Percentiles rank a stretch among this genome's conserved stretches.
Conservation (phyloP, 495 filamentous ascomycete genomes). For the Daldinia concentrica region DNA sequence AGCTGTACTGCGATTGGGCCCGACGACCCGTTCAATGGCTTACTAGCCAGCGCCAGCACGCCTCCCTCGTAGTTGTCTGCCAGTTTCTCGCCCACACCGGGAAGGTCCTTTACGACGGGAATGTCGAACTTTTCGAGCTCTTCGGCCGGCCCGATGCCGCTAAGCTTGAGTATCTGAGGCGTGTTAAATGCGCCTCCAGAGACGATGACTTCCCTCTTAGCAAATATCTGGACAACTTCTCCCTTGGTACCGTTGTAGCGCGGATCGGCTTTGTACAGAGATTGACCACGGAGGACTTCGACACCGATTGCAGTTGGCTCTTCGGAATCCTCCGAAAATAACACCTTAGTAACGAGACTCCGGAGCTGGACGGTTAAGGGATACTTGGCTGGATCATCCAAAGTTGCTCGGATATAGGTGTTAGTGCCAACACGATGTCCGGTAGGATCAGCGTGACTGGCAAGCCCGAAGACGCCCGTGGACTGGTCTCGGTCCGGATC, state of each 20-base stretch:
- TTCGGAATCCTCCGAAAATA: conserved; percentile 48
- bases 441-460: conserved; percentile 50
- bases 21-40: conserved; percentile 43
- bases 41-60: conserved; percentile 46
- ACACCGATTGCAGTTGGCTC: conserved; percentile 56
- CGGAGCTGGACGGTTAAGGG: conserved; percentile 58
- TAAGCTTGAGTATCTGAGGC: conserved; percentile 66
- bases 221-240: conserved; percentile 46
- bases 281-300: conserved; percentile 53
- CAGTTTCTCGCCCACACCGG: conserved; percentile 67
- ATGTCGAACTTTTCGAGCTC: conserved; percentile 58
- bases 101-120: conserved; percentile 57
- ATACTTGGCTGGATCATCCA: conserved; percentile 56
- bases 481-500: conserved; percentile 50
- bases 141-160: conserved; percentile 53
- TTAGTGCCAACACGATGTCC: conserved; percentile 55
- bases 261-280: conserved; percentile 57
- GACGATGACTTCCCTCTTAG: conserved; percentile 64
- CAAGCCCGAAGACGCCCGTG: conserved; percentile 57
- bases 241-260: conserved; percentile 49
- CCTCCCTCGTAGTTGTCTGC: conserved; percentile 65
- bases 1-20: conserved; percentile 51
- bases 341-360: conserved; percentile 57
- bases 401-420: conserved; percentile 55
- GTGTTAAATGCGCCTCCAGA: conserved; percentile 64